phyloP scores from a whole-genome alignment of 306 rosid species.

The Mimosa pudica region DNA sequence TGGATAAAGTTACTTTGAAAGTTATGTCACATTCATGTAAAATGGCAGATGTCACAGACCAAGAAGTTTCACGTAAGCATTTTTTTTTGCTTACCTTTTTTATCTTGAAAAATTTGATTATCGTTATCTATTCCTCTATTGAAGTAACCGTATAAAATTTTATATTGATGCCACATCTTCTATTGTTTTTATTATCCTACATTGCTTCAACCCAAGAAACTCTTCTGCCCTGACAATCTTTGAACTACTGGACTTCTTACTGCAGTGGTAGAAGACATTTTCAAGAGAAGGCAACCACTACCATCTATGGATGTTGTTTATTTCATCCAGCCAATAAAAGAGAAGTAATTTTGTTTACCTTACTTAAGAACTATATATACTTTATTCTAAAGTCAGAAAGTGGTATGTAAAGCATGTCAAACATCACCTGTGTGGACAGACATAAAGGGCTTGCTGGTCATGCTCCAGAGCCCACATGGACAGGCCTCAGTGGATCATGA shows the following conservation, averaged over 20 bases:
- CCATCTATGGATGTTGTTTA: constrained; percentile 93
- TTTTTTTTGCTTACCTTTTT: neutral
- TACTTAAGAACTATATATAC: constrained; percentile 6
- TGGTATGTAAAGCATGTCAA: constrained; percentile 1
- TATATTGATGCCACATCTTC: neutral
- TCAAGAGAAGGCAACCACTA: constrained; percentile 93
- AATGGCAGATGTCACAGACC: constrained; percentile 98
- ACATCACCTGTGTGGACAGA: too few species aligned
- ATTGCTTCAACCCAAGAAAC: neutral
- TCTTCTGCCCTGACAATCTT: neutral
- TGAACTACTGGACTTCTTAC: constrained; percentile 32
- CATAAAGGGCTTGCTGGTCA: too few species aligned
- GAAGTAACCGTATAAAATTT: neutral
- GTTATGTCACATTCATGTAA: constrained; percentile 95
- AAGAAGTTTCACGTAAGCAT: constrained; percentile 88
- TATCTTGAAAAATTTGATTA: neutral
- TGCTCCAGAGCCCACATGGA: too few species aligned
- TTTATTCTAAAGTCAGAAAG: neutral
- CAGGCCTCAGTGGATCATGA: too few species aligned
- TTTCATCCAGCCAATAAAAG: constrained; percentile 87
- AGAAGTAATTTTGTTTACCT: constrained; percentile 62
- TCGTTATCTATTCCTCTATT: constrained; percentile 3
- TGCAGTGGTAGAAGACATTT: constrained; percentile 98
- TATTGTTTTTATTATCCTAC: constrained; percentile 15
- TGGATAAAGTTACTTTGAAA: constrained; percentile 94